These are phyloP conservation scores for Corymbia calophylla DNA, from an alignment of 441 rosid genomes.

Conservation along the genomic window DNA sequence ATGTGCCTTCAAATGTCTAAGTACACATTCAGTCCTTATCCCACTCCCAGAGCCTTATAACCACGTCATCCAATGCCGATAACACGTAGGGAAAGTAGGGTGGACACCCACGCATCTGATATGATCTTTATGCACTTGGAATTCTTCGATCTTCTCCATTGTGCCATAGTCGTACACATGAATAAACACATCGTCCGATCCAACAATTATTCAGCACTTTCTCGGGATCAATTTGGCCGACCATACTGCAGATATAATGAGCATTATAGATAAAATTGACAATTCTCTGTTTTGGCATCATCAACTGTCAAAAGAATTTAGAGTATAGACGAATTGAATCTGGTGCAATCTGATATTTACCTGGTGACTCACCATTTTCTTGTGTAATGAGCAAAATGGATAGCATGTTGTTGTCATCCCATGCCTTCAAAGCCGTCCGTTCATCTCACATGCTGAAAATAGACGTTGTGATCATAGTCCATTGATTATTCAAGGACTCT, in stretches of 20 bases:
- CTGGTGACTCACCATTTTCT: slow-evolving; percentile 24
- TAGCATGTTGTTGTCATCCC: too few species aligned
- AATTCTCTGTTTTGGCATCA: neutral
- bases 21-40: neutral
- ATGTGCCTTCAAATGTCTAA: slow-evolving; percentile 1
- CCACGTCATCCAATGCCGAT: neutral
- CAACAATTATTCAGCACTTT: neutral
- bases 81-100: neutral
- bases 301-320: neutral
- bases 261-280: neutral
- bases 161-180: neutral
- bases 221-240: slow-evolving; percentile 38
- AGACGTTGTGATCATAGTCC: too few species aligned
- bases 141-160: neutral
- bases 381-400: neutral
- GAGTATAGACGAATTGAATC: too few species aligned
- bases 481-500: slow-evolving; percentile 45
- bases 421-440: too few species aligned
- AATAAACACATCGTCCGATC: neutral
- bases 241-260: slow-evolving; percentile 38
- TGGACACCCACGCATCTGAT: slow-evolving; percentile 2
- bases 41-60: slow-evolving; percentile 6
- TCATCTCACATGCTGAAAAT: too few species aligned
- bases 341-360: neutral
- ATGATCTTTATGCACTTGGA: slow-evolving; percentile 1